Base-by-base conservation (phyloP, 805 yeast genomes). In the Cyberlindnera xylosilytica region DNA sequence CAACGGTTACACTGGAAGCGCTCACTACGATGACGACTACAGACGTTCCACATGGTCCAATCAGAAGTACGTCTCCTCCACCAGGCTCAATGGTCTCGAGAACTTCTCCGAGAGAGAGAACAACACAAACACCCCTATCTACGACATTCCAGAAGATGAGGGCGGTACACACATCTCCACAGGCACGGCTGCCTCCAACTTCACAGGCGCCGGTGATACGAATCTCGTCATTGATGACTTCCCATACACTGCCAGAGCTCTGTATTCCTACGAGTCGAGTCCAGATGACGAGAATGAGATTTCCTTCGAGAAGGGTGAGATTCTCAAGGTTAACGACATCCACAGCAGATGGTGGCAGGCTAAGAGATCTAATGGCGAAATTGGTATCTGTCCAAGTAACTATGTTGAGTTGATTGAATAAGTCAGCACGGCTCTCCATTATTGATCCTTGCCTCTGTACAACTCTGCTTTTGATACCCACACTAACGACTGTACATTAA, bases 311-410 rank as follows among this genome's bases (percentile, higher is more conserved):
- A 88, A 90, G 63, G 97, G 93, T 42, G 98, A 91, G 63, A 69
- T 88, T n/a, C 74, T 91, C 62, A 88, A 83, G 56, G 95, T 91
- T 26, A 87, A 87, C 53, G 97, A 91, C 58, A 87, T 88, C 44
- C 86, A 86, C 51, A 97, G 97, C 35, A 82, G 95, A 66, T 91
- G 99, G 99, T 91, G 98, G 98, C 96, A 89, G 66, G 97, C 96
- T 31, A 79, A 85, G 62, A 78, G 90, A 58, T 73, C 83, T 8
- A 84, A 79, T 53, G 99, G 99, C 26, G 93, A 89, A 62, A 85
- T 88, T 34, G 99, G 98, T 52, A 91, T 91, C 56, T 89, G 96
- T 64, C 98, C 99, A 38, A 83, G 95, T 56, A 93, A 91, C 64
- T 91, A 91, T 60, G 90, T 91, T 36, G 87, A 87, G 63, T 70